Conservation (phyloP, 352 stramenopile species). For the Aphanomyces stellatus region DNA sequence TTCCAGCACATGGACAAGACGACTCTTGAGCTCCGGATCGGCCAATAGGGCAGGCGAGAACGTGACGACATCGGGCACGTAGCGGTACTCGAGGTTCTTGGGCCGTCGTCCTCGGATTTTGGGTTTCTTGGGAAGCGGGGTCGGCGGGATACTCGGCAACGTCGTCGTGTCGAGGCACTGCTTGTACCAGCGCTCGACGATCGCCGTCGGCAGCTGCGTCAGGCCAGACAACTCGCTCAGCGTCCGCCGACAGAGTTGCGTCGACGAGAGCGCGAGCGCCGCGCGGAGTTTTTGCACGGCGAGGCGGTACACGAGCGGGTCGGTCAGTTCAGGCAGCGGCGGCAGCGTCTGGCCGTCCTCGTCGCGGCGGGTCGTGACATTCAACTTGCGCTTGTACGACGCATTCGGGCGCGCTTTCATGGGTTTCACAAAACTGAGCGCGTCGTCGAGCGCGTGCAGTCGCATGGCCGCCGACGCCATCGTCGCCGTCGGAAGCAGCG, state of each 20-base stretch:
- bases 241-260: constrained; percentile 14
- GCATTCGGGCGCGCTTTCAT: constrained; percentile 53
- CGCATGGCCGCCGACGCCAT: constrained; percentile 68
- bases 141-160: not conserved
- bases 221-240: not conserved
- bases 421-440: constrained; percentile 54
- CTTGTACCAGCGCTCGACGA: constrained; percentile 9
- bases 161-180: not conserved
- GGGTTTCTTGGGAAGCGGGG: constrained; percentile 29
- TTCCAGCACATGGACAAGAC: constrained; percentile 53
- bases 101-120: not conserved
- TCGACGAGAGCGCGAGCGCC: not conserved
- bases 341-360: not conserved
- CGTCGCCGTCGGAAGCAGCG: constrained; percentile 44
- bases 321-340: not conserved
- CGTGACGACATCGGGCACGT: constrained; percentile 51
- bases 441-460: constrained; percentile 68
- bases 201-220: not conserved
- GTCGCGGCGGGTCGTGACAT: not conserved
- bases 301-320: not conserved
- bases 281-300: not conserved
- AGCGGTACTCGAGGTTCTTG: constrained; percentile 23
- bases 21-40: constrained; percentile 42
- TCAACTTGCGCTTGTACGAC: not conserved
- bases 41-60: constrained; percentile 30